phyloP scores from a whole-genome alignment of 1,284 basidiomycete species.

The Cutaneotrichosporon dermatis region DNA sequence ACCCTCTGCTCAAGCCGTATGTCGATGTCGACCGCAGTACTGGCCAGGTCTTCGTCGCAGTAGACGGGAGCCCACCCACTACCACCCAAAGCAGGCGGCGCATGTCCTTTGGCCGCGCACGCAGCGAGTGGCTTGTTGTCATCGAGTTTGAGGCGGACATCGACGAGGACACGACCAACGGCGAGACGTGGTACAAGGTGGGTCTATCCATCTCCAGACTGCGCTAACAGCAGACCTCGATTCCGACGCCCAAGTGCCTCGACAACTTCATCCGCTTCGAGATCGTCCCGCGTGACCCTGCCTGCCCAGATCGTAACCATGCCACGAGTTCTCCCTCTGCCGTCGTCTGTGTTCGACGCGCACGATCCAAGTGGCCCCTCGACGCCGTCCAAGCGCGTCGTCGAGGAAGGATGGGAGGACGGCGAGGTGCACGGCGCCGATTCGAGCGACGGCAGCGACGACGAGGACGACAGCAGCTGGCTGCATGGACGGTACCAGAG shows the following conservation, averaged over 20 bases:
- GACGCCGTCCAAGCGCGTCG: background rate
- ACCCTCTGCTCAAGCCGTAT: conserved; percentile 18
- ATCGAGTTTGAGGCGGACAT: conserved; percentile 35
- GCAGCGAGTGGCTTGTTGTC: conserved; percentile 37
- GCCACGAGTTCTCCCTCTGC: conserved; percentile 33
- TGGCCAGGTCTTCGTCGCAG: conserved; percentile 34
- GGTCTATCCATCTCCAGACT: background rate
- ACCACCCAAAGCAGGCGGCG: conserved; percentile 1
- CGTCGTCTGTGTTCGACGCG: conserved; percentile 20
- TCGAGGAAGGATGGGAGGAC: conserved; percentile 40
- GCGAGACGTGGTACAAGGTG: conserved; percentile 26
- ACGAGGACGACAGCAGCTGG: conserved; percentile 27
- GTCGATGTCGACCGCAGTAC: conserved; percentile 34
- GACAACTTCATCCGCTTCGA: conserved; percentile 40
- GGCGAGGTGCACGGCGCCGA: conserved; percentile 29
- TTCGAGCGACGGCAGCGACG: conserved; percentile 23
- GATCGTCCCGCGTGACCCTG: conserved; percentile 20
- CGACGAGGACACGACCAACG: conserved; percentile 13
- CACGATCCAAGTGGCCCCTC: background rate
- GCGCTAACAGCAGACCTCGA: conserved; percentile 3
- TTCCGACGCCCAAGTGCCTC: conserved; percentile 38
- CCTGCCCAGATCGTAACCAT: conserved; percentile 27
- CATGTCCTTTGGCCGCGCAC: conserved; percentile 1
- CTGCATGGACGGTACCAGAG: conserved; percentile 42
- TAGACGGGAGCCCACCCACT: conserved; percentile 19